Conservation (phyloP, 345 rosid genomes). For the Linum trigynum region DNA sequence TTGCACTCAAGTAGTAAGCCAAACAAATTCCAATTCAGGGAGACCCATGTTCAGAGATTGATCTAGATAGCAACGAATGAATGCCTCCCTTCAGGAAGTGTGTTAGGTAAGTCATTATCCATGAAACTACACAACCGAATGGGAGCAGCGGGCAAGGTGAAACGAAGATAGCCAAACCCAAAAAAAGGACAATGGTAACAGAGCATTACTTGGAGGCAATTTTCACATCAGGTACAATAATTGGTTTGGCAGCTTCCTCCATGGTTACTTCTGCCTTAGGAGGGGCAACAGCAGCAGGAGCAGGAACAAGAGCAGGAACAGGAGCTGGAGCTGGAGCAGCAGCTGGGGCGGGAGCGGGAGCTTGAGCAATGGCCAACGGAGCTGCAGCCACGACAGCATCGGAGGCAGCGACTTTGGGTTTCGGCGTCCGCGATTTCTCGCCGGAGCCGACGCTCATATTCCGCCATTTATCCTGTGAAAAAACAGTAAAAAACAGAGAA, state of each 20-base stretch:
- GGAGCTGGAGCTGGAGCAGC: background rate
- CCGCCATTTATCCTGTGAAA: constrained; percentile 81
- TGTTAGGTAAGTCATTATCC: too few relatives aligned
- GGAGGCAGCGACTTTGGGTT: constrained; percentile 31
- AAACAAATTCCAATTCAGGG: too few relatives aligned
- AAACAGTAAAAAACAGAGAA: too few relatives aligned
- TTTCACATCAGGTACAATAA: constrained; percentile 13
- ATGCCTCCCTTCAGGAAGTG: too few relatives aligned
- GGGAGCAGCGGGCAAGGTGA: too few relatives aligned
- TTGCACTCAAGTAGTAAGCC: too few relatives aligned
- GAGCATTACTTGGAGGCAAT: constrained; percentile 34
- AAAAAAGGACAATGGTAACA: background rate
- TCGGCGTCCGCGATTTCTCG: constrained; percentile 47
- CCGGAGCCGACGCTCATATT: constrained; percentile 56
- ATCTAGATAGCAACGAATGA: too few relatives aligned
- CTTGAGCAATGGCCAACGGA: background rate
- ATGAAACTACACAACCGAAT: too few relatives aligned
- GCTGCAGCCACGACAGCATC: constrained; percentile 18
- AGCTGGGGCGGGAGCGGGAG: background rate
- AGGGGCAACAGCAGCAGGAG: background rate
- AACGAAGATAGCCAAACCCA: too few relatives aligned
- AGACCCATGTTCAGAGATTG: too few relatives aligned
- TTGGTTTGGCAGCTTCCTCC: constrained; percentile 24
- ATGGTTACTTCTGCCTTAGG: constrained; percentile 13
- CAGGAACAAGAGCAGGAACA: background rate